phyloP scores from a whole-genome alignment of 208 protist species.

The Acanthamoeba triangularis region DNA sequence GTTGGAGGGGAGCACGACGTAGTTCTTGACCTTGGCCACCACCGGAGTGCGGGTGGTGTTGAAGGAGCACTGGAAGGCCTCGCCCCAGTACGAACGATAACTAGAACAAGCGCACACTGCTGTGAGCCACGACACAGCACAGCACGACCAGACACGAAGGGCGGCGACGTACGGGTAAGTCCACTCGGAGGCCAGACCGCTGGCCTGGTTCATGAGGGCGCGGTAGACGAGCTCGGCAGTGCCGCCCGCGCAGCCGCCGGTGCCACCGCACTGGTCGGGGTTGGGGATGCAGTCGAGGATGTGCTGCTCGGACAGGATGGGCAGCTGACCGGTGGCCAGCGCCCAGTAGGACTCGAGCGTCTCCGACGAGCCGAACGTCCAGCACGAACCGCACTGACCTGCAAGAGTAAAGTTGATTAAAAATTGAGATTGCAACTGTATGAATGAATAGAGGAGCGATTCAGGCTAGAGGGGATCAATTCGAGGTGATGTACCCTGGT shows the following conservation, averaged over 20 bases:
- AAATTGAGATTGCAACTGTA: not conserved
- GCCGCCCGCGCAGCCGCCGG: constrained; percentile 79
- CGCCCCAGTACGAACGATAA: constrained; percentile 18
- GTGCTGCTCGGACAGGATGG: constrained; percentile 81
- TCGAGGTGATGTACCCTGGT: constrained; percentile 77
- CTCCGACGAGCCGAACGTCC: constrained; percentile 82
- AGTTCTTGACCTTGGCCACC: constrained; percentile 67
- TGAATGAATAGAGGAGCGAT: too few species aligned
- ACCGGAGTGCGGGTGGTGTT: constrained; percentile 10
- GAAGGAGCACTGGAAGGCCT: constrained; percentile 49
- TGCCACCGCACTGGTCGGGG: constrained; percentile 80
- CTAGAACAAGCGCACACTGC: not conserved
- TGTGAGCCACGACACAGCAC: not conserved
- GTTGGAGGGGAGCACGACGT: constrained; percentile 60
- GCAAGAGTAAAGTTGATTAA: not conserved
- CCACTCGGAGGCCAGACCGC: constrained; percentile 73
- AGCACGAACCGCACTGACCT: constrained; percentile 77
- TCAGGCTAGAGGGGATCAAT: not conserved
- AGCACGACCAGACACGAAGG: not conserved
- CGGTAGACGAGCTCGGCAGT: constrained; percentile 73
- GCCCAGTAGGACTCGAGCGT: constrained; percentile 81
- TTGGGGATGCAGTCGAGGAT: constrained; percentile 82
- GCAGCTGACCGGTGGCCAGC: constrained; percentile 75
- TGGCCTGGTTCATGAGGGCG: not conserved
- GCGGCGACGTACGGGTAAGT: constrained; percentile 79